Evolutionary conservation across 306 rosid species (phyloP).

Genomic region (Rosa rugosa): DNA sequence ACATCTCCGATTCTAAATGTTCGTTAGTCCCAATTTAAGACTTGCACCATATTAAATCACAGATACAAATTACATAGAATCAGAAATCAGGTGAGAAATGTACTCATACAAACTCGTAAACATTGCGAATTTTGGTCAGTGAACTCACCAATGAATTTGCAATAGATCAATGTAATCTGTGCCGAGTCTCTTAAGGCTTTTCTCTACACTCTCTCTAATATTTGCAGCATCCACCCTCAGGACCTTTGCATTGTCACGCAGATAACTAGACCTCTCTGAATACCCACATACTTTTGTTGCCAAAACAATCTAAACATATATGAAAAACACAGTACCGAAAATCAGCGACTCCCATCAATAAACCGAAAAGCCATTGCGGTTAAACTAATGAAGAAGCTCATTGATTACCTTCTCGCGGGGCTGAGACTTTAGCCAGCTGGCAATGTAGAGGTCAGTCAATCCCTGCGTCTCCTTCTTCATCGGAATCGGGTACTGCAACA

Average conservation of each 20-base stretch:
- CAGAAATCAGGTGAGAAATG: background rate
- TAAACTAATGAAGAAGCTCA: background rate
- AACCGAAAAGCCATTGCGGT: slow-evolving; percentile 6
- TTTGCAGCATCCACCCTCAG: slow-evolving; percentile 81
- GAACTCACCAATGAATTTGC: slow-evolving; percentile 90
- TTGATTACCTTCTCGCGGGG: slow-evolving; percentile 73
- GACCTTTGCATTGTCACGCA: slow-evolving; percentile 68
- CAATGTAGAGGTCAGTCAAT: slow-evolving; percentile 69
- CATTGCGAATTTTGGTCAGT: background rate
- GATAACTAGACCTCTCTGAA: slow-evolving; percentile 56
- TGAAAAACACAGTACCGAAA: background rate
- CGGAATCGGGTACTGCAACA: slow-evolving; percentile 83
- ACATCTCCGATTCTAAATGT: background rate
- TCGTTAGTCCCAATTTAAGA: background rate
- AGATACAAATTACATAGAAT: background rate
- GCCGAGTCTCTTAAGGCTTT: slow-evolving; percentile 85
- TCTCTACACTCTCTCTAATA: slow-evolving; percentile 90
- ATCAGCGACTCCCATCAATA: background rate
- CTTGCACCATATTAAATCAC: background rate
- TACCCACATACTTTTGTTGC: slow-evolving; percentile 87
- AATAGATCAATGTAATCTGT: slow-evolving; percentile 90
- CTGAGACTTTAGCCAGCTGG: slow-evolving; percentile 87
- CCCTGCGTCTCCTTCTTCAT: slow-evolving; percentile 84
- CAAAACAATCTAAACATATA: slow-evolving; percentile 50
- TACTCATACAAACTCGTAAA: background rate